Conservation (phyloP, 2,329 filamentous ascomycete species). For the Graphiopsis chlorocephala region DNA sequence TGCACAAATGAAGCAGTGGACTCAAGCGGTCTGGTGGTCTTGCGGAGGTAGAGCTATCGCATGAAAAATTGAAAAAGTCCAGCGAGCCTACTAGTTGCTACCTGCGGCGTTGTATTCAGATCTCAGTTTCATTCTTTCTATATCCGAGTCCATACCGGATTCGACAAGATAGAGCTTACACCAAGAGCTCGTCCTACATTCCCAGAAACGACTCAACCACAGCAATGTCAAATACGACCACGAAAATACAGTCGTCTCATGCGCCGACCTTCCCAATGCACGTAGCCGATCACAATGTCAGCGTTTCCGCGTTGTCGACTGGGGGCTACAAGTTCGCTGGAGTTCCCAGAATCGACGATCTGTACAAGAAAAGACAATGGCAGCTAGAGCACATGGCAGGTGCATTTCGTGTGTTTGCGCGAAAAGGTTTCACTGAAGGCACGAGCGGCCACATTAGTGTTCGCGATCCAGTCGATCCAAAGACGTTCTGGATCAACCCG, state of each 20-base stretch:
- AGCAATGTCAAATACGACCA: background rate
- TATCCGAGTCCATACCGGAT: no score
- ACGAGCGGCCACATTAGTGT: slow-evolving; percentile 38
- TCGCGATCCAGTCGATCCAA: slow-evolving; percentile 37
- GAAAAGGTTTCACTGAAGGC: slow-evolving; percentile 17
- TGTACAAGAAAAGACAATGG: slow-evolving; percentile 8
- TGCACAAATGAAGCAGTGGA: background rate
- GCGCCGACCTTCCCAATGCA: background rate
- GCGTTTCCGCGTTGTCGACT: background rate
- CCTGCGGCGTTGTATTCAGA: no score
- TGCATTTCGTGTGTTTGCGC: slow-evolving; percentile 1
- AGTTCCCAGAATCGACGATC: background rate
- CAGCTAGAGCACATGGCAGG: slow-evolving; percentile 13
- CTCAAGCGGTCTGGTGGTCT: background rate
- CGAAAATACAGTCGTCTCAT: background rate
- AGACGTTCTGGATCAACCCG: slow-evolving; percentile 38
- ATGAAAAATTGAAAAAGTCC: background rate
- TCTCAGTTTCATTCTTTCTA: background rate
- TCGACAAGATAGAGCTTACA: background rate
- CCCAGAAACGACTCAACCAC: background rate
- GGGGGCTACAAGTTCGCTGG: background rate
- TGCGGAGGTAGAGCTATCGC: background rate
- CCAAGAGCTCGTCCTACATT: background rate
- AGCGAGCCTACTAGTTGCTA: background rate
- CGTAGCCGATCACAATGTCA: background rate